Evolutionary conservation across 495 filamentous ascomycete genomes (phyloP).

Genomic region (Oleoguttula mirabilis): DNA sequence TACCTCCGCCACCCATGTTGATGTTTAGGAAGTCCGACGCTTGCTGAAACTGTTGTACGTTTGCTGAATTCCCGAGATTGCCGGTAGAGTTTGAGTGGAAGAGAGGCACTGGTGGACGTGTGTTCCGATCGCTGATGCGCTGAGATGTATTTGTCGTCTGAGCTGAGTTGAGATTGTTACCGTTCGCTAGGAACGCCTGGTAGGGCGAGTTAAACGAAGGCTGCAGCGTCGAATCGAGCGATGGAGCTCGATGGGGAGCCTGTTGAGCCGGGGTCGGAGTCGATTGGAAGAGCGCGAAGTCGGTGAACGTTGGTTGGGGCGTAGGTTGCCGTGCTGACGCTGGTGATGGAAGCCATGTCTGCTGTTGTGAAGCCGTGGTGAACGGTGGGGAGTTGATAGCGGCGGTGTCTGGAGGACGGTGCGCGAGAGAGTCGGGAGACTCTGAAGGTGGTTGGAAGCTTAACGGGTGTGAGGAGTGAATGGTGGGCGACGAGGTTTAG

Average conservation of each 20-base stretch:
- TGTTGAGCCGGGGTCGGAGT: conserved; percentile 20
- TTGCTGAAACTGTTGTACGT: conserved; percentile 11
- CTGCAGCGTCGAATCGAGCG: conserved; percentile 26
- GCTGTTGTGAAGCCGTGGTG: conserved; percentile 52
- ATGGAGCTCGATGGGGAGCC: conserved; percentile 25
- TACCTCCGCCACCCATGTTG: conserved; percentile 25
- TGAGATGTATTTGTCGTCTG: conserved; percentile 19
- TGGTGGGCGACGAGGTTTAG: conserved; percentile 16
- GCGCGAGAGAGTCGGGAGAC: conserved; percentile 43
- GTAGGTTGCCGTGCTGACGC: conserved; percentile 28
- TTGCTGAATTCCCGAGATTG: conserved; percentile 18
- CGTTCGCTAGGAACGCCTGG: conserved; percentile 3
- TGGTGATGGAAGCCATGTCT: conserved; percentile 53
- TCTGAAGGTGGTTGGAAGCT: conserved; percentile 26
- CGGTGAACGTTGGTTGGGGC: conserved; percentile 29
- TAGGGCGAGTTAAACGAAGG: conserved; percentile 28
- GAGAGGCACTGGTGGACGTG: conserved; percentile 41
- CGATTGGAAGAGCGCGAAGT: conserved; percentile 35
- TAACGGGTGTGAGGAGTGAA: conserved; percentile 1
- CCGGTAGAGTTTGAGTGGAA: conserved; percentile 34
- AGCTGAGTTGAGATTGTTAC: neutral
- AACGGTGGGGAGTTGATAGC: conserved; percentile 47
- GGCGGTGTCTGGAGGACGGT: conserved; percentile 34
- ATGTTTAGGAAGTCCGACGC: conserved; percentile 3
- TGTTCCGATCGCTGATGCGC: conserved; percentile 25